phyloP scores from a whole-genome alignment of 2,329 filamentous ascomycete species.

The Colletotrichum simmondsii region DNA sequence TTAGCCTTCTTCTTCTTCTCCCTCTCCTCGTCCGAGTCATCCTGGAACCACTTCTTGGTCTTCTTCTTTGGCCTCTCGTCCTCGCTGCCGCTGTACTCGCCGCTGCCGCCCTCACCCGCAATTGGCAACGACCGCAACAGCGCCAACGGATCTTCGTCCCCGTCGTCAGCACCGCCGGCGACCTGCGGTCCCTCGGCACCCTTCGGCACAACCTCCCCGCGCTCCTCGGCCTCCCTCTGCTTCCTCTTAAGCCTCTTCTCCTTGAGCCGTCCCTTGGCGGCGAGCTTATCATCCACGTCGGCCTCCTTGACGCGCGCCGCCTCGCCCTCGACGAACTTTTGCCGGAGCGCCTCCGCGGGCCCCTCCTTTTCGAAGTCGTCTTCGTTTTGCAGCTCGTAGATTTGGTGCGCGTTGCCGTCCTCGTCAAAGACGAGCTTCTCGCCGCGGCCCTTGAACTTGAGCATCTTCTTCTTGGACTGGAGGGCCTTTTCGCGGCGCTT shows the following conservation, averaged over 20 bases:
- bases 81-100: slow-evolving; percentile 40
- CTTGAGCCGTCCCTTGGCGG: slow-evolving; percentile 82
- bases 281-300: slow-evolving; percentile 84
- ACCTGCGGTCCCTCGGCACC: slow-evolving; percentile 27
- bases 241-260: slow-evolving; percentile 82
- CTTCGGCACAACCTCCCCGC: slow-evolving; percentile 43
- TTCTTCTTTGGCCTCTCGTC: slow-evolving; percentile 64
- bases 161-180: slow-evolving; percentile 43
- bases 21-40: slow-evolving; percentile 61
- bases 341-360: slow-evolving; percentile 78
- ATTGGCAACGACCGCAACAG: slow-evolving; percentile 68
- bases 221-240: slow-evolving; percentile 69
- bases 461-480: slow-evolving; percentile 91
- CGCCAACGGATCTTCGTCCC: slow-evolving; percentile 65
- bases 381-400: slow-evolving; percentile 91
- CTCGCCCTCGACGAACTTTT: slow-evolving; percentile 83
- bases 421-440: slow-evolving; percentile 92
- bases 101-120: slow-evolving; percentile 47
- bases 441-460: slow-evolving; percentile 89
- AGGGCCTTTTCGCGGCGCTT: slow-evolving; percentile 97
- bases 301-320: slow-evolving; percentile 75
- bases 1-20: slow-evolving; percentile 53
- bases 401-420: slow-evolving; percentile 83
- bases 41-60: slow-evolving; percentile 83
- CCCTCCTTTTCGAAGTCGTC: slow-evolving; percentile 81